Evolutionary conservation across 129 eudicot species (phyloP).

Genomic region (Arctium lappa): DNA sequence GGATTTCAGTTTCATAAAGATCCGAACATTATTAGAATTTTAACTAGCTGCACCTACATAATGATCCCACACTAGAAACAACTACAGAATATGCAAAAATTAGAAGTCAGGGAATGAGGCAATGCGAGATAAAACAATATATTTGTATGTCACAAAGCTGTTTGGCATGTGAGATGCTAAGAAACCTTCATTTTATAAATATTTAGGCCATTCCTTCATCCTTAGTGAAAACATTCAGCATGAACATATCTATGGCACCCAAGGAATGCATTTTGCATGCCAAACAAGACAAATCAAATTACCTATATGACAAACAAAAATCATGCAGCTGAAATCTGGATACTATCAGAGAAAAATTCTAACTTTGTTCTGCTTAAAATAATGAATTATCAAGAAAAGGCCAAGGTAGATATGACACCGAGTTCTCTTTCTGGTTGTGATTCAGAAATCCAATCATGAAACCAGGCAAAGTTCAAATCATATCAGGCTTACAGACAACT

Average conservation of each 20-base stretch:
- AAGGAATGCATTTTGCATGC: neutral
- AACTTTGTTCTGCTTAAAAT: neutral
- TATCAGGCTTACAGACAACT: neutral
- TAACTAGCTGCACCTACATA: neutral
- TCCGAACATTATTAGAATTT: neutral
- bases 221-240: neutral
- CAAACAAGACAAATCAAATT: constrained; percentile 1
- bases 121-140: neutral
- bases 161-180: neutral
- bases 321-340: neutral
- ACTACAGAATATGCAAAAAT: neutral
- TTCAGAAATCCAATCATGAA: neutral
- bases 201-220: neutral
- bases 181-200: neutral
- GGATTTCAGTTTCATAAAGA: neutral
- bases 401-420: neutral
- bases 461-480: neutral
- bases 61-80: neutral
- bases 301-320: neutral
- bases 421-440: neutral
- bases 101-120: neutral
- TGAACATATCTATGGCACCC: neutral
- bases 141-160: neutral
- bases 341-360: neutral
- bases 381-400: neutral